A percentile compares a stretch with the other conserved stretches of the same genome.
Evolutionary conservation across 495 filamentous ascomycete genomes (phyloP).

Genomic region (Aspergillus saccharolyticus): DNA sequence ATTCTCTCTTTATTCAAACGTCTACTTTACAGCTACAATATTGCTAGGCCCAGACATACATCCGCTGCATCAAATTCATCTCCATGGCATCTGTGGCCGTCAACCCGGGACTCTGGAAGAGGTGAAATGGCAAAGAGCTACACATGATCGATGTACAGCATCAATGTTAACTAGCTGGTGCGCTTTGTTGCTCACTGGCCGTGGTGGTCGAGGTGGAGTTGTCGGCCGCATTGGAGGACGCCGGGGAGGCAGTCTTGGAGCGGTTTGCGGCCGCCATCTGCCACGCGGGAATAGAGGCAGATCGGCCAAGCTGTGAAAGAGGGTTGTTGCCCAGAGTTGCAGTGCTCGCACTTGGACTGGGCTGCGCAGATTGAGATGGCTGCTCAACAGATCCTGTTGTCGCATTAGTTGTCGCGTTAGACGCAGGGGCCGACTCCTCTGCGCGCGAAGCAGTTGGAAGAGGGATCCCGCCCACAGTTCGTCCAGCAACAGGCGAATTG

Average conservation of each 20-base stretch:
- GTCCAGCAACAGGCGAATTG: constrained; percentile 31
- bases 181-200: constrained; percentile 26
- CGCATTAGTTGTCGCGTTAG: constrained; percentile 26
- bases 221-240: constrained; percentile 21
- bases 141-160: background rate
- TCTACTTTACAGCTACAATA: background rate
- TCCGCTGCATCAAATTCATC: background rate
- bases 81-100: background rate
- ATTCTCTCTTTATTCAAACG: too few species aligned
- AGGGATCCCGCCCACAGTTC: constrained; percentile 26
- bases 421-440: constrained; percentile 24
- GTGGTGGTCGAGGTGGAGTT: constrained; percentile 12
- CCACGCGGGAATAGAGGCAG: constrained; percentile 83
- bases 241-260: constrained; percentile 39
- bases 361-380: constrained; percentile 34
- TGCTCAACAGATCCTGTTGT: constrained; percentile 29
- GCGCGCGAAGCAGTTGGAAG: constrained; percentile 23
- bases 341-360: constrained; percentile 26
- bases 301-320: constrained; percentile 42
- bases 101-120: constrained; percentile 10
- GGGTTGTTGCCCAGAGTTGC: constrained; percentile 28
- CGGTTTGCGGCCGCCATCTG: constrained; percentile 73
- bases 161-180: constrained; percentile 27
- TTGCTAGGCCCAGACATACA: background rate
- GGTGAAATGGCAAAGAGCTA: background rate